phyloP scores from a whole-genome alignment of 441 rosid genomes.

The Breynia disticha region DNA sequence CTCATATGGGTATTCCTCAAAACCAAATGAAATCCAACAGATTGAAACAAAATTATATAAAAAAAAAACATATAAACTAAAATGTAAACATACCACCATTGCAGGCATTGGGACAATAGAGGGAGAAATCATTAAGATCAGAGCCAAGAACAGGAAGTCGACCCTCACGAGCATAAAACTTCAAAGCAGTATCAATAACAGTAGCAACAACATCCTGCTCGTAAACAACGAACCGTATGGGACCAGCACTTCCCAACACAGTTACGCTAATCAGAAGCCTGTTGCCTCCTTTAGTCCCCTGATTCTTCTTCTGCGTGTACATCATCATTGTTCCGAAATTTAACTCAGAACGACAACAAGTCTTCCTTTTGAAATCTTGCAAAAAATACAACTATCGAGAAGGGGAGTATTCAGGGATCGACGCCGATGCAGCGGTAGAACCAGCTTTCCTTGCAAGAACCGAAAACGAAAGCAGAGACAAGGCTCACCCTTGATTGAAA shows the following conservation, averaged over 20 bases:
- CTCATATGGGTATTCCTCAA: background rate
- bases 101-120: conserved; percentile 57
- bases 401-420: conserved; percentile 62
- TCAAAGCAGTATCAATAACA: conserved; percentile 77
- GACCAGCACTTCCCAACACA: conserved; percentile 90
- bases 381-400: no score
- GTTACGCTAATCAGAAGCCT: conserved; percentile 67
- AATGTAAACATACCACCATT: conserved; percentile 43
- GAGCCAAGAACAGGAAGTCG: conserved; percentile 86
- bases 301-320: conserved; percentile 77
- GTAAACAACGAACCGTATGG: conserved; percentile 80
- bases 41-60: background rate
- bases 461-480: conserved; percentile 66
- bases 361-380: no score
- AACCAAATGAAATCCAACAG: background rate
- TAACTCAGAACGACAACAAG: no score
- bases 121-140: conserved; percentile 57
- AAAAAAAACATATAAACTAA: background rate
- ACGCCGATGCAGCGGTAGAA: conserved; percentile 93
- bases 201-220: conserved; percentile 62
- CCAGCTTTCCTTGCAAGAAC: conserved; percentile 98
- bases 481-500: conserved; percentile 69
- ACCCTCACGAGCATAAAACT: conserved; percentile 82
- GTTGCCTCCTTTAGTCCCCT: conserved; percentile 41
- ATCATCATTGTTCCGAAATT: conserved; percentile 36